Evolutionary conservation across 2,329 filamentous ascomycete species (phyloP).

Genomic region (Botrytis squamosa): DNA sequence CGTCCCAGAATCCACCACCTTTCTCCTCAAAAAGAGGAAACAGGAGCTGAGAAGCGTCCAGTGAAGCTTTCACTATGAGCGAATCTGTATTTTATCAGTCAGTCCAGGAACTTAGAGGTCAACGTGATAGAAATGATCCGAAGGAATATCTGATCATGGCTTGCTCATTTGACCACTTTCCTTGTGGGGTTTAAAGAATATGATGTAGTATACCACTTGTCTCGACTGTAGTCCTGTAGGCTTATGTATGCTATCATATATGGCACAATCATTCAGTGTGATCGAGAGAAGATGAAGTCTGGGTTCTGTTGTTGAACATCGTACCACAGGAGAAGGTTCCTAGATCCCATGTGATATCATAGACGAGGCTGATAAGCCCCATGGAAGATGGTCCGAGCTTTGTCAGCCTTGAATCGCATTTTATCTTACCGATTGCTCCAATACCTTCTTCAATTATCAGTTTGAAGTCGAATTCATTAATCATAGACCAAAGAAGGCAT

Average conservation of each 20-base stretch:
- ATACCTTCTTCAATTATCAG: neutral
- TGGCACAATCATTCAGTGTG: neutral
- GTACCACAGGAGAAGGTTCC: no score
- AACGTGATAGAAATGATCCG: neutral
- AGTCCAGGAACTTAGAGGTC: neutral
- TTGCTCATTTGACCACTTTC: neutral
- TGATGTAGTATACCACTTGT: neutral
- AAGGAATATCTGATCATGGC: neutral
- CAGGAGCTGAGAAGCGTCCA: neutral
- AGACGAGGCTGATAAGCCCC: constrained; percentile 1
- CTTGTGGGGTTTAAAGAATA: neutral
- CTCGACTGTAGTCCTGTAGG: neutral
- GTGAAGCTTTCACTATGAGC: neutral
- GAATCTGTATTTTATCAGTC: neutral
- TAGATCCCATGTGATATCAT: constrained; percentile 3
- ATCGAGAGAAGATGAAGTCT: neutral
- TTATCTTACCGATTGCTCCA: neutral
- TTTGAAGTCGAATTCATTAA: neutral
- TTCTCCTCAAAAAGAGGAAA: neutral
- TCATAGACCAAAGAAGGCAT: neutral
- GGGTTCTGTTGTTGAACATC: neutral
- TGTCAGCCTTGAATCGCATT: constrained; percentile 5
- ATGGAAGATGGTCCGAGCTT: neutral
- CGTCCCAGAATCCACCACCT: neutral
- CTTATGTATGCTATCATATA: neutral